Percentiles rank a stretch among this genome's conserved stretches.
Evolutionary conservation across 257 asterid species (phyloP).

Genomic region (Nicotiana benthamiana): DNA sequence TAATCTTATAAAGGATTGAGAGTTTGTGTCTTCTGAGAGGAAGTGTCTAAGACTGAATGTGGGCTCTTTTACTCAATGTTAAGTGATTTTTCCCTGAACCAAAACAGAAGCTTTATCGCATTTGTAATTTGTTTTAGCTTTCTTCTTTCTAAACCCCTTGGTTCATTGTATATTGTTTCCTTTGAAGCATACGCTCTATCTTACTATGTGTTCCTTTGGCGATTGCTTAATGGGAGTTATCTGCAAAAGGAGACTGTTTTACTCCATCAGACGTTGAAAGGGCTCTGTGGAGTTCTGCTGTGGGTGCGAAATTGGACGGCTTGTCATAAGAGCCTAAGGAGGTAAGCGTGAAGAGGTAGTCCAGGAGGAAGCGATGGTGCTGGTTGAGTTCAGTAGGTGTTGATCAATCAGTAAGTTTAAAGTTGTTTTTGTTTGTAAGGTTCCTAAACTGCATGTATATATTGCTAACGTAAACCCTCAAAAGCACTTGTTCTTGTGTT

Average conservation of each 20-base stretch:
- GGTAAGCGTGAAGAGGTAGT: constrained; percentile 12
- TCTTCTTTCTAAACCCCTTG: background rate
- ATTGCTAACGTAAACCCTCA: background rate
- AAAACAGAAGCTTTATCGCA: background rate
- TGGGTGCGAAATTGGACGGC: constrained; percentile 26
- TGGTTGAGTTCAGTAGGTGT: background rate
- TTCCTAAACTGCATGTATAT: background rate
- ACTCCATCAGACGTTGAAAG: constrained; percentile 81
- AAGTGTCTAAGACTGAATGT: background rate
- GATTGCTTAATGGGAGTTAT: constrained; percentile 37
- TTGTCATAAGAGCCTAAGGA: constrained; percentile 19
- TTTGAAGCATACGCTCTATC: background rate
- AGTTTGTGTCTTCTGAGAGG: background rate
- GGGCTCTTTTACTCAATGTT: background rate
- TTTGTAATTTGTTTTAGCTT: background rate
- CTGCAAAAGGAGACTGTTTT: constrained; percentile 34
- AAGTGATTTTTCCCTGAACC: background rate
- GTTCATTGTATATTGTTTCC: background rate
- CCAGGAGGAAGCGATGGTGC: constrained; percentile 42
- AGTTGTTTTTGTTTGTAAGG: background rate
- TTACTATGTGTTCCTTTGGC: background rate
- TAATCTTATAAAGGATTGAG: background rate
- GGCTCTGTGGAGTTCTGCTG: constrained; percentile 66
- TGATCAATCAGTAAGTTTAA: background rate
- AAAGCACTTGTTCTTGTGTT: background rate